Conservation (phyloP, 371 early-diverging fungal species). For the Encephalitozoon hellem region DNA sequence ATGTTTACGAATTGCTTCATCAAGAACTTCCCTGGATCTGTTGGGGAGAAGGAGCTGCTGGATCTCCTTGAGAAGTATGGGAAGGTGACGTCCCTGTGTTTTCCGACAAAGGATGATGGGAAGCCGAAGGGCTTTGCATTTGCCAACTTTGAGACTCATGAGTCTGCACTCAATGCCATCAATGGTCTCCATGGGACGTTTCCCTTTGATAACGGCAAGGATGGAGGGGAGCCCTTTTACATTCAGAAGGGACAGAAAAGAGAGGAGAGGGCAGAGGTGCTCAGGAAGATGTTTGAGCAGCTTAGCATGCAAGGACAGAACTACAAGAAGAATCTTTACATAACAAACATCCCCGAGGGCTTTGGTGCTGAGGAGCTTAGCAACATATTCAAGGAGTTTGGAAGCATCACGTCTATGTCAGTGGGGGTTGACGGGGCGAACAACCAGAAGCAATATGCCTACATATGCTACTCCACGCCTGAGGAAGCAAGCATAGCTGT, state of each 20-base stretch:
- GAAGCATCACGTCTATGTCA: constrained; percentile 60
- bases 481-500: constrained; percentile 58
- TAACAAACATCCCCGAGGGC: constrained; percentile 81
- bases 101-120: constrained; percentile 64
- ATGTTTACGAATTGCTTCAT: constrained; percentile 60
- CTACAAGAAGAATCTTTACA: constrained; percentile 75
- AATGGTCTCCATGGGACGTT: constrained; percentile 86
- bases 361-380: constrained; percentile 71
- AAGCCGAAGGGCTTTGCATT: constrained; percentile 81
- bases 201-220: constrained; percentile 70
- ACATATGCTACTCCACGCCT: constrained; percentile 52
- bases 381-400: constrained; percentile 72
- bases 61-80: constrained; percentile 52
- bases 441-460: constrained; percentile 51
- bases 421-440: constrained; percentile 33
- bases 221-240: constrained; percentile 76
- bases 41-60: constrained; percentile 43
- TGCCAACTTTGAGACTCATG: constrained; percentile 89
- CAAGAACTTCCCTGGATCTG: constrained; percentile 56
- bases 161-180: constrained; percentile 87
- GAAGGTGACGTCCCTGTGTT: constrained; percentile 52
- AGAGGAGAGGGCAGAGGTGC: constrained; percentile 86
- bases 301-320: constrained; percentile 27
- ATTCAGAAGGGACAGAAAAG: constrained; percentile 96
- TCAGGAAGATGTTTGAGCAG: constrained; percentile 64